phyloP scores from a whole-genome alignment of 352 stramenopile genomes.

The Phytophthora sansomeana region DNA sequence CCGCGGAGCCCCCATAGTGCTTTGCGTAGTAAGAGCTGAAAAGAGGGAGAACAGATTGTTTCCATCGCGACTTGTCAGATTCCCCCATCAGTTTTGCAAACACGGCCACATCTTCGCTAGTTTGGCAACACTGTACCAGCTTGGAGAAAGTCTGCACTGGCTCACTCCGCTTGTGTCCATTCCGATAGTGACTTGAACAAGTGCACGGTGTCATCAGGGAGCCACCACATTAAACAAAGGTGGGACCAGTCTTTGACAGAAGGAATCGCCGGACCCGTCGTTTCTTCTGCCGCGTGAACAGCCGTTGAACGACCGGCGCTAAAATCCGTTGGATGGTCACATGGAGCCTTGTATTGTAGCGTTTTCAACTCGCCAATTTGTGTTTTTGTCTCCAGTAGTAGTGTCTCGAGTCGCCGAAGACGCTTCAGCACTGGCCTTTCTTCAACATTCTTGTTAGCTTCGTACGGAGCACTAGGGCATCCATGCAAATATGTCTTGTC shows the following conservation, averaged over 20 bases:
- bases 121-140: constrained; percentile 12
- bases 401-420: constrained; percentile 6
- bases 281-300: neutral
- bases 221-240: constrained; percentile 4
- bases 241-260: constrained; percentile 3
- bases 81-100: constrained; percentile 7
- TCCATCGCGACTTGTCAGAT: neutral
- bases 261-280: neutral
- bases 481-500: constrained; percentile 23
- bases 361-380: neutral
- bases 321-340: neutral
- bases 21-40: constrained; percentile 3
- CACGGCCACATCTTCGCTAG: constrained; percentile 5
- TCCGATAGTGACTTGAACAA: constrained; percentile 13
- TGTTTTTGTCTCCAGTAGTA: constrained; percentile 6
- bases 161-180: constrained; percentile 3
- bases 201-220: constrained; percentile 2
- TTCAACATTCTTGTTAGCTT: constrained; percentile 2
- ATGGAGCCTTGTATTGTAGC: neutral
- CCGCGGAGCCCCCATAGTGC: neutral
- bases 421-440: constrained; percentile 15
- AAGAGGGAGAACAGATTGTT: neutral
- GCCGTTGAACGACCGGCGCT: neutral
- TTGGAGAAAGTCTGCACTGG: neutral
- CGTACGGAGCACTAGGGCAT: constrained; percentile 10